Base-by-base conservation (phyloP, 768 basidiomycete species). In the Lentinula detonsa region DNA sequence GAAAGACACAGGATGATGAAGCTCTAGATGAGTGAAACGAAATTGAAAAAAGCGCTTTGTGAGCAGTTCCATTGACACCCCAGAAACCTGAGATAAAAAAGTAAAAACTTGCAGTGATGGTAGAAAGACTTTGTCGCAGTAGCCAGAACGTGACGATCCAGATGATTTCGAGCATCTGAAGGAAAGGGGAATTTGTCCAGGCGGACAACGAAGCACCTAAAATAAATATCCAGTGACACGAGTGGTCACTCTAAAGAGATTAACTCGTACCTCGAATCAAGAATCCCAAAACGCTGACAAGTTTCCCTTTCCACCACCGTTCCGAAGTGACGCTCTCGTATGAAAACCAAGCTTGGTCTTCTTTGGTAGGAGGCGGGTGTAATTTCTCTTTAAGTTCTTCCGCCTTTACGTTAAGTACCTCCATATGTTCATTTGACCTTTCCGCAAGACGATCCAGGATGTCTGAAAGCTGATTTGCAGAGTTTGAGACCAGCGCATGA, bases 331-430 rank as follows among this genome's bases (percentile, higher is more conserved):
- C 40, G n/a, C 21, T 56, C 13, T 56, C 55, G 23, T 56, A 56
- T 40, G 55, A 56, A 10, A 56, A 52, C 59, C 50, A 52, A 5
- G 21, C 46, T 31, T 23, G 18, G 9, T 39, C 51, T 23, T 37
- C 31, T 16, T 39, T 50, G 31, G 62, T 48, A 59, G 65, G 52
- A 58, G 62, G 46, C n/a, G 23, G 55, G 40, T 45, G n/a, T 23
- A 81, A 62, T 5, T 68, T 68, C 51, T 72, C 68, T 39, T 70
- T 70, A 21, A 80, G 64, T 6, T 70, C 65, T 15, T 62, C 64
- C 3, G 78, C 74, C 21, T 84, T 80, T 18, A 68, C 73, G 52
- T 80, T 82, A 58, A 86, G 78, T 60, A 74, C 75, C 57, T 75
- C 71, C 40, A 86, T 69, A 63, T 83, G 81, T 15, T 64, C 60